Evolutionary conservation across 2,329 filamentous ascomycete genomes (phyloP), one percentile per base, ranked within the genome.

Genomic region (Alternaria sp.): DNA sequence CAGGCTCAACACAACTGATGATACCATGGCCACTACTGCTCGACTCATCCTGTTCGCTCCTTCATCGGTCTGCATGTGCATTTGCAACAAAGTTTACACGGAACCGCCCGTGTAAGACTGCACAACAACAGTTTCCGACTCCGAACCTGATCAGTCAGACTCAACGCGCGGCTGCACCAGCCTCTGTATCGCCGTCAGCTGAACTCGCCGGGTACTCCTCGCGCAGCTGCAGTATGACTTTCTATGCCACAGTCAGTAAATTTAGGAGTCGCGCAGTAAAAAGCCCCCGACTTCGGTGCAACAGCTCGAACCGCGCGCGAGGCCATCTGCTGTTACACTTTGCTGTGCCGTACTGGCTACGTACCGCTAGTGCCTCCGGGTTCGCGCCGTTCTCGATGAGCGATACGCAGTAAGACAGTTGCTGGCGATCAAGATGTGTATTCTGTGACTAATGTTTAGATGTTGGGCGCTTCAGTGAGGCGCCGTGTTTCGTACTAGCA

Each of bases 331-430:
- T 48, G 54, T 59, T 53, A 56, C 48, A 56, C 28, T 23, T 21
- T 49, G 49, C 49, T 62, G 49, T 60, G 58, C 59, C 55, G 46
- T 56, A 54, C 26, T 39, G 40, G 37, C 21, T 62, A 81, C 92
- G 73, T 84, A 98, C 95, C 24, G 94, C 93, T 31, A 99, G 82
- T 1, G 94, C 95, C 77, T 98, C 94, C 0, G 95, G 95, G 74
- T 97, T 97, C 29, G 98, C 92, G 13, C 95, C 95, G 73, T 97
- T 97, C 79, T 99, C 95, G 69, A 99, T 96, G 78, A 99, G 86
- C 53, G 93, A 97, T 60, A 98, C 94, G 79, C 95, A 99, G 63
- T 97, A 91, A 3, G 93, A 97, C 17, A 99, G 83, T 21, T 93
- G 93, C 53, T 93, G 90, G 31, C 94, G 88, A 78, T 97, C 93